Evolutionary conservation across 2,329 filamentous ascomycete genomes (phyloP), one percentile per base, ranked within the genome.

Genomic region (Escovopsis sp.): DNA sequence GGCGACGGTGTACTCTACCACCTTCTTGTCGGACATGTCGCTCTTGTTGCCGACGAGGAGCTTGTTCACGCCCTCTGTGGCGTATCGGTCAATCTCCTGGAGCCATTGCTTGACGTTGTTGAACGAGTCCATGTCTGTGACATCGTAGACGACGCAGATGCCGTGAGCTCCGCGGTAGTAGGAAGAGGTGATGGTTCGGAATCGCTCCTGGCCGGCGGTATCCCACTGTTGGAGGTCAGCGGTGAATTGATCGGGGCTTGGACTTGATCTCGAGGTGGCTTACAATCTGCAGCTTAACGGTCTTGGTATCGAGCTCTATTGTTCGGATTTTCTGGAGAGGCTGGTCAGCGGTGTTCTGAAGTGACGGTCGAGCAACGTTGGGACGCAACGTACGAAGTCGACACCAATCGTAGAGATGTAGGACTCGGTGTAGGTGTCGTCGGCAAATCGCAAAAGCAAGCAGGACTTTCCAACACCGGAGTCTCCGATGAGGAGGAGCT

Each of bases 61-160:
- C 77, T 98, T 98, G 80, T 98, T 98, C 61, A 98, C 91, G 52
- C 91, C 91, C 70, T 98, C 91, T 54, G 91, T 98, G 56, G 91
- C 91, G 60, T 98, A 96, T 65, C 91, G 82, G 72, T 98, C 91
- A 57, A 98, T 98, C 72, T 98, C 91, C 68, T 98, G 91, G 49
- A 98, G 79, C 91, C 91, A 98, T 75, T 98, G 91, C 84, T 98
- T 96, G 59, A 98, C 91, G 72, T 96, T 98, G 81, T 98, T 96
- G 85, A 98, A 98, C 28, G 86, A 94, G 66, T 96, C 91, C 89
- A 96, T 95, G 66, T 98, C 91, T 54, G 91, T 98, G 61, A 98
- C 91, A 80, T 98, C 91, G 77, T 96, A 98, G 63, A 98, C 91
- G 55, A 98, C 89, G 70, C 91, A 98, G 70, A 98, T 98, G 57